Evolutionary conservation across 1,284 basidiomycete species (phyloP).

Genomic region (Stereum hirsutum): DNA sequence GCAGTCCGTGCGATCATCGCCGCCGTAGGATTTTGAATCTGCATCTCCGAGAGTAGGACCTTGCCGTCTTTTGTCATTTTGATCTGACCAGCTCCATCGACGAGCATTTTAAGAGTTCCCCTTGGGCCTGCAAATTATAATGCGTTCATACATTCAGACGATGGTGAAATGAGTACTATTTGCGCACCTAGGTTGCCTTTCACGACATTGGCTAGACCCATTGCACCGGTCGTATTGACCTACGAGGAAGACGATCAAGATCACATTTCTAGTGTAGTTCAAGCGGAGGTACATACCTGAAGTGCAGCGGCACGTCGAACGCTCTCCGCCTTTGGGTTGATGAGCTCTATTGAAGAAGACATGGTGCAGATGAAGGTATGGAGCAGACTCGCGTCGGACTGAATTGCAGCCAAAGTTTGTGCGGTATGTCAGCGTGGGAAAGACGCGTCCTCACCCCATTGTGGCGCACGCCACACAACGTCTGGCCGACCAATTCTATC

Average conservation of each 20-base stretch:
- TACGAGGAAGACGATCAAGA: conserved; percentile 17
- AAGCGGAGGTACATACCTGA: conserved; percentile 51
- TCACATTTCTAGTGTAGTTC: neutral
- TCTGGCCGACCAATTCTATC: neutral
- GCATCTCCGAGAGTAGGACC: conserved; percentile 98
- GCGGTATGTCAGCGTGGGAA: no score
- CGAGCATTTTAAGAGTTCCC: conserved; percentile 98
- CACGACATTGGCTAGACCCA: conserved; percentile 96
- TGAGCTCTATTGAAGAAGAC: conserved; percentile 83
- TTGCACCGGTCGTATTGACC: conserved; percentile 90
- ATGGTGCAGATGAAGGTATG: conserved; percentile 38
- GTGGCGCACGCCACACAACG: neutral
- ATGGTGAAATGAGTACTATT: no score
- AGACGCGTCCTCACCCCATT: neutral
- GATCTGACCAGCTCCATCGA: conserved; percentile 98
- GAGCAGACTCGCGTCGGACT: neutral
- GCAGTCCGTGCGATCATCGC: conserved; percentile 99
- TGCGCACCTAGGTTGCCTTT: conserved; percentile 87
- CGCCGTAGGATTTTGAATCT: conserved; percentile 99
- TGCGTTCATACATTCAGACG: no score
- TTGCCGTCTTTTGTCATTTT: conserved; percentile 99
- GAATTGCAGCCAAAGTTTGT: neutral
- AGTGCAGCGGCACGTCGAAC: conserved; percentile 88
- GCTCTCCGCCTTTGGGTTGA: conserved; percentile 95
- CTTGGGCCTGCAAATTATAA: conserved; percentile 69